These are phyloP conservation scores for Tetradesmus lagerheimii DNA, from an alignment of 139 green algal species.

Conservation along the genomic window DNA sequence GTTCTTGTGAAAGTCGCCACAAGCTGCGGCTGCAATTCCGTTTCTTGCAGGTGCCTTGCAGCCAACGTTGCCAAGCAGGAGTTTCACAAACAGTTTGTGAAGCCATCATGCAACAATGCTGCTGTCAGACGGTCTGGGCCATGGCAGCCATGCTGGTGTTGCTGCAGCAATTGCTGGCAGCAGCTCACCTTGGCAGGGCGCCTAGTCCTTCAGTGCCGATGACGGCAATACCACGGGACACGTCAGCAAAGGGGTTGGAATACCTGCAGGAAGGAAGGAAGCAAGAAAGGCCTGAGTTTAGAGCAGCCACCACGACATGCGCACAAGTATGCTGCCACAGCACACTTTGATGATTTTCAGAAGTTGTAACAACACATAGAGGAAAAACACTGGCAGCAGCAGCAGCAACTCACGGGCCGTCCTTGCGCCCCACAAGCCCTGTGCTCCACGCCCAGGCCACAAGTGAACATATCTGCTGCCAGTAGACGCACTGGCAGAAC, in stretches of 20 bases:
- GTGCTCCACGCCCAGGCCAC: too few species aligned
- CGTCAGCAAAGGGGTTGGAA: conserved; percentile 38
- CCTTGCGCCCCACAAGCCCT: conserved; percentile 10
- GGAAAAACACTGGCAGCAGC: not conserved
- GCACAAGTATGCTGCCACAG: too few species aligned
- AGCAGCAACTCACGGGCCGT: not conserved
- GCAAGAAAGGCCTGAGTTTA: conserved; percentile 1
- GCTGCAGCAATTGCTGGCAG: not conserved
- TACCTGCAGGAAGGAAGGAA: conserved; percentile 41
- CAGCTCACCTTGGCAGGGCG: not conserved
- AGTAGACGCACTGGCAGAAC: too few species aligned
- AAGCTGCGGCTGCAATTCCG: not conserved
- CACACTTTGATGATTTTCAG: too few species aligned
- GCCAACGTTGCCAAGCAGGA: not conserved
- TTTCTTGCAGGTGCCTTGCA: not conserved
- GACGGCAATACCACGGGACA: conserved; percentile 21
- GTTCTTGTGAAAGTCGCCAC: not conserved
- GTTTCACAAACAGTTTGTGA: too few species aligned
- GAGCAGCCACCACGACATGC: not conserved
- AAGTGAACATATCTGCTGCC: too few species aligned
- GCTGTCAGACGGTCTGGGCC: too few species aligned
- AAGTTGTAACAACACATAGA: too few species aligned
- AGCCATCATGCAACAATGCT: too few species aligned
- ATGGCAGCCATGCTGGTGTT: too few species aligned
- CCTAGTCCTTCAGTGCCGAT: conserved; percentile 14